Evolutionary conservation across 2,329 filamentous ascomycete genomes (phyloP).

Genomic region (Pseudogymnoascus sp.): DNA sequence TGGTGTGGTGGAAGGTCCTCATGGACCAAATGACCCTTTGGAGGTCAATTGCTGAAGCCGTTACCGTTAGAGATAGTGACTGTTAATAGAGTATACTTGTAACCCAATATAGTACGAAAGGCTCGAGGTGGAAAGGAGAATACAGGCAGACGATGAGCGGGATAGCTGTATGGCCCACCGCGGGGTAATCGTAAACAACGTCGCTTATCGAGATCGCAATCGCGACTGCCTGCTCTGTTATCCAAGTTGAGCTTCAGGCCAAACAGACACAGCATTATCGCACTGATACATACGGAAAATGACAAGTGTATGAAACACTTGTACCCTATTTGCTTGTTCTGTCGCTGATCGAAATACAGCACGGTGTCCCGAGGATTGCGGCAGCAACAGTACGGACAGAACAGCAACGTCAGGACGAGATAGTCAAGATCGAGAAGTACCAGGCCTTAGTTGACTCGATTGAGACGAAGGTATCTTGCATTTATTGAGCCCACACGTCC

Average conservation of each 20-base stretch:
- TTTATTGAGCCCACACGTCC: background rate
- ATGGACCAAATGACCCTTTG: background rate
- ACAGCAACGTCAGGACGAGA: slow-evolving; percentile 61
- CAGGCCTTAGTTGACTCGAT: slow-evolving; percentile 60
- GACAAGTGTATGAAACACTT: slow-evolving; percentile 30
- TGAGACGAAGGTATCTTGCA: slow-evolving; percentile 47
- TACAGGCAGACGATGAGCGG: background rate
- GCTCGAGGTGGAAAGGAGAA: slow-evolving; percentile 4
- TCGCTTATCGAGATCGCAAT: slow-evolving; percentile 6
- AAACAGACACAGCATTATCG: slow-evolving; percentile 1
- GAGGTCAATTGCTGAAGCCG: background rate
- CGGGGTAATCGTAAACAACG: slow-evolving; percentile 3
- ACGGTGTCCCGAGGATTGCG: slow-evolving; percentile 68
- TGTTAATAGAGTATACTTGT: slow-evolving; percentile 1
- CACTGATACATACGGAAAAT: slow-evolving; percentile 20
- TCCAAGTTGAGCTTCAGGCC: background rate
- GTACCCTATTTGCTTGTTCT: slow-evolving; percentile 15
- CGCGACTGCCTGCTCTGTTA: slow-evolving; percentile 10
- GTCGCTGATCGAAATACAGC: slow-evolving; percentile 44
- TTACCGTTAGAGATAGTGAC: slow-evolving; percentile 9
- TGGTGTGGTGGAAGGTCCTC: slow-evolving; percentile 4
- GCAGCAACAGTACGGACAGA: slow-evolving; percentile 52
- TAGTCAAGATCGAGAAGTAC: slow-evolving; percentile 68
- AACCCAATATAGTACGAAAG: background rate
- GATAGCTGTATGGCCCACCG: background rate